Conservation (phyloP, 1,284 basidiomycete genomes). For the Rhodotorula mucilaginosa region DNA sequence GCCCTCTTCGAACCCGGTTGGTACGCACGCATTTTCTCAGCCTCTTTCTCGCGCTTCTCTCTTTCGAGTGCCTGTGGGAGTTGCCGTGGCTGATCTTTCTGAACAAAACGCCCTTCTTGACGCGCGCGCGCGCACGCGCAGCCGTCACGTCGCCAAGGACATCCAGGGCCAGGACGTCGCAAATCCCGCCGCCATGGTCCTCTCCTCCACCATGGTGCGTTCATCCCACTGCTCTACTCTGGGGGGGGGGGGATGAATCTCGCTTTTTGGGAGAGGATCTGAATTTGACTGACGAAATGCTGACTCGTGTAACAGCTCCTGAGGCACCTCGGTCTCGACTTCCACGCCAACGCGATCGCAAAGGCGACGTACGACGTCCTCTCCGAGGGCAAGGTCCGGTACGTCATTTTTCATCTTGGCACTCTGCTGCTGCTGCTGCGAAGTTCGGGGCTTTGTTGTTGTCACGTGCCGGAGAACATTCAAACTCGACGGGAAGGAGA, state of each 20-base stretch:
- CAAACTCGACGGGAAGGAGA: too few species aligned
- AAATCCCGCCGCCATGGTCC: slow-evolving; percentile 97
- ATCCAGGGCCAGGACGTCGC: slow-evolving; percentile 54
- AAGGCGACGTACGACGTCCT: slow-evolving; percentile 91
- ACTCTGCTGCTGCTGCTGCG: too few species aligned
- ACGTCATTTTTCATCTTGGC: too few species aligned
- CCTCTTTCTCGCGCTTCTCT: too few species aligned
- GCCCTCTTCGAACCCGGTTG: slow-evolving; percentile 99
- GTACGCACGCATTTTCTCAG: not conserved
- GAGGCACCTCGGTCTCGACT: slow-evolving; percentile 64
- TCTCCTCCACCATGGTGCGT: slow-evolving; percentile 90
- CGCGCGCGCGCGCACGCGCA: not conserved
- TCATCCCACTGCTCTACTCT: too few species aligned
- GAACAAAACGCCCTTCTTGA: too few species aligned
- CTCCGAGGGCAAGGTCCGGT: slow-evolving; percentile 67
- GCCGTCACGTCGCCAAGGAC: slow-evolving; percentile 73
- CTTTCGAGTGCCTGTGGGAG: too few species aligned
- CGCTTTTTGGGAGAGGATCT: too few species aligned
- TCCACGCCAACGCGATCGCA: slow-evolving; percentile 92
- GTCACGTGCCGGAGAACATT: too few species aligned
- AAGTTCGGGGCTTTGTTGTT: not conserved
- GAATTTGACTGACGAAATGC: too few species aligned
- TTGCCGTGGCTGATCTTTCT: too few species aligned
- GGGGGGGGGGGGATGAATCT: too few species aligned
- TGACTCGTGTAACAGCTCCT: not conserved